These are phyloP conservation scores for Adiantum capillusveneris DNA, from an alignment of 75 land plant genomes.

Conservation along the genomic window DNA sequence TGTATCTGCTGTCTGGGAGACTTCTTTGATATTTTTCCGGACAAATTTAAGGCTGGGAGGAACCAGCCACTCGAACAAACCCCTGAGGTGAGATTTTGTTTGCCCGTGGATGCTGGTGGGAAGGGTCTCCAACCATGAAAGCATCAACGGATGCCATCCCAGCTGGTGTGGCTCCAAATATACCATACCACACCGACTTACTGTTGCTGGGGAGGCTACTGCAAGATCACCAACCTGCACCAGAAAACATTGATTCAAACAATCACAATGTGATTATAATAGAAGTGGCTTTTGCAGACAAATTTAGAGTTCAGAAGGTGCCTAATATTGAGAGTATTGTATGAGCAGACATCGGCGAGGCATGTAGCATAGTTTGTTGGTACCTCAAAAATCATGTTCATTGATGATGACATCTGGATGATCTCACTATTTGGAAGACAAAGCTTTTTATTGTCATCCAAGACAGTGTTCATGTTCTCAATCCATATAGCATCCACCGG, in stretches of 20 bases:
- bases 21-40: slow-evolving; percentile 28
- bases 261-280: too few species aligned
- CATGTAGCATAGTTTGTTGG: too few species aligned
- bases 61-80: slow-evolving; percentile 36
- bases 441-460: slow-evolving; percentile 38
- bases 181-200: slow-evolving; percentile 43
- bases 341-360: too few species aligned
- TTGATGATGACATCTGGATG: slow-evolving; percentile 37
- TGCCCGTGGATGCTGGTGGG: slow-evolving; percentile 20
- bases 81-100: slow-evolving; percentile 18
- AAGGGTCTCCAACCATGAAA: slow-evolving; percentile 27
- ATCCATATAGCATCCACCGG: slow-evolving; percentile 45
- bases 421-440: slow-evolving; percentile 40
- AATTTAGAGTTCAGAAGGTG: too few species aligned
- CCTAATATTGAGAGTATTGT: not conserved
- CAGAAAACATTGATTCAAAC: too few species aligned
- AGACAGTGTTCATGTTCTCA: slow-evolving; percentile 36
- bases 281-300: too few species aligned
- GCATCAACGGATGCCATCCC: slow-evolving; percentile 38
- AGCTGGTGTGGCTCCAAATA: slow-evolving; percentile 36
- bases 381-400: slow-evolving; percentile 44
- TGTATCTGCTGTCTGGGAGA: slow-evolving; percentile 29
- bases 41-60: slow-evolving; percentile 22
- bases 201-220: slow-evolving; percentile 39
- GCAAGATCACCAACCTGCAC: slow-evolving; percentile 37